Base-by-base conservation (phyloP, 257 asterid genomes). In the Haberlea rhodopensis region DNA sequence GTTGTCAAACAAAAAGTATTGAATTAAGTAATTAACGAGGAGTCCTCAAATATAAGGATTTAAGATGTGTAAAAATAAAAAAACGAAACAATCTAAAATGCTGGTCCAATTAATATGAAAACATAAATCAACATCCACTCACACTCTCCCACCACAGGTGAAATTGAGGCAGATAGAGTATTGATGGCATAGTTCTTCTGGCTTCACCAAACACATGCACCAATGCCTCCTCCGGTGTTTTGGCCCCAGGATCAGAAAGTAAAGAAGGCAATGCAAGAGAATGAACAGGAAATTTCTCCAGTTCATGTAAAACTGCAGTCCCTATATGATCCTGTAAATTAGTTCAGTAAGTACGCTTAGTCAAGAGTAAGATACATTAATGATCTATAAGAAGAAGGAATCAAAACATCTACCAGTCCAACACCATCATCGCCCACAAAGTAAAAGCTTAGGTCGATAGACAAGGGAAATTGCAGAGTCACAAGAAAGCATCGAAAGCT, bases 71-170 rank as follows among this genome's bases (percentile, higher is more conserved):
- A 65, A 63, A 40, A 29, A 72, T 24, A 19, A 10, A 70, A 48
- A 54, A 67, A 58, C 32, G 49, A 28, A 23, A 46, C 60, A 63
- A 72, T 69, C n/a, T n/a, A n/a, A n/a, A n/a, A n/a, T n/a, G n/a
- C 40, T 22, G 59, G 23, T 71, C 63, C 48, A 63, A 62, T 66
- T 63, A 61, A 60, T 57, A 53, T 53, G 43, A 51, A 55, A 68
- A 34, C 16, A 59, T 28, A 57, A 62, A 63, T 48, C 53, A 69
- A 66, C 15, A 66, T 63, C 69, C 61, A 85, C 96, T 79, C 76
- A 94, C 99, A 78, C 89, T 94, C 76, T 94, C 97, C 99, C 99
- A 94, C 99, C 97, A 94, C 66, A 86, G 87, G 75, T 88, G 91
- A 75, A 94, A 94, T 57, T 86, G 95, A 51, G 96, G 96, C 76